phyloP scores from a whole-genome alignment of 2,329 filamentous ascomycete species.

The Claviceps monticola region DNA sequence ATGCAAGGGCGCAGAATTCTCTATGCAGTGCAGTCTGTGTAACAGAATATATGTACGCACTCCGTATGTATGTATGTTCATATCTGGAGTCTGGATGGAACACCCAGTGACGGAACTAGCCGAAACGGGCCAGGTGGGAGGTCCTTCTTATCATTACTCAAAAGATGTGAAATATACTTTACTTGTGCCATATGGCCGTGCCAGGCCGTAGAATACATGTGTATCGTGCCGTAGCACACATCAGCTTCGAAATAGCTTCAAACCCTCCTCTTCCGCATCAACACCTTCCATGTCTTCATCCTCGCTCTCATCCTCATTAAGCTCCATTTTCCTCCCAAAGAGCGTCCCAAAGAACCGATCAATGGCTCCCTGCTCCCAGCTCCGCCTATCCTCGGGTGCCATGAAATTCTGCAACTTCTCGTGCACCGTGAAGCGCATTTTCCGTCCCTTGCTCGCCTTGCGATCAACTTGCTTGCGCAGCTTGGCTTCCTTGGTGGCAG shows the following conservation, averaged over 20 bases:
- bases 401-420: constrained; percentile 98
- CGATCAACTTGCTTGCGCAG: constrained; percentile 76
- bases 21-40: too few species aligned
- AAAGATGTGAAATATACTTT: too few species aligned
- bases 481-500: constrained; percentile 63
- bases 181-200: too few species aligned
- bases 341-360: constrained; percentile 65
- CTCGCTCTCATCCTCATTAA: constrained; percentile 38
- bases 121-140: too few species aligned
- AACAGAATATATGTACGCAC: too few species aligned
- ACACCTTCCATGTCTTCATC: constrained; percentile 38
- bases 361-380: constrained; percentile 69
- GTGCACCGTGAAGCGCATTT: constrained; percentile 87
- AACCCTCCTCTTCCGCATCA: constrained; percentile 37
- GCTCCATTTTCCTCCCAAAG: constrained; percentile 54
- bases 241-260: constrained; percentile 36
- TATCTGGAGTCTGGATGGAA: too few species aligned
- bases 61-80: too few species aligned
- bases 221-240: background rate
- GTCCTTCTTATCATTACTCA: too few species aligned
- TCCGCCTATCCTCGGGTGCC: constrained; percentile 71
- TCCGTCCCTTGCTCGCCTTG: constrained; percentile 87
- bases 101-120: too few species aligned
- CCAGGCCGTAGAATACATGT: background rate
- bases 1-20: too few species aligned